phyloP scores from a whole-genome alignment of 2,329 filamentous ascomycete species.

The Fusarium sulawesiense region DNA sequence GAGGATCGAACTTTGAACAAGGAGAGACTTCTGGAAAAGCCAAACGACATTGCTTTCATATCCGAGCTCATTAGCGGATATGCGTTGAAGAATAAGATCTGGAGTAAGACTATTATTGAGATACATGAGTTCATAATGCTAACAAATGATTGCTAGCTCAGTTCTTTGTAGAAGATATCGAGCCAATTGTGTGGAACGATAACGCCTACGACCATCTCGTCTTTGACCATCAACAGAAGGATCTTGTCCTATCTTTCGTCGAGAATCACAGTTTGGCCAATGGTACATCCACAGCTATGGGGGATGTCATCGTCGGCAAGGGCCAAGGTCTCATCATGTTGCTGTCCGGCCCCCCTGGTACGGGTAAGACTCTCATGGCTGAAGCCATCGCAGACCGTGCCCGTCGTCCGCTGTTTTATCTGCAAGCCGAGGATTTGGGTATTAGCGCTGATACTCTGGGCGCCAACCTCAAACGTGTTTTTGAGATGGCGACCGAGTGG shows the following conservation, averaged over 20 bases:
- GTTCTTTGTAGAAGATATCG: constrained; percentile 57
- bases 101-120: constrained; percentile 50
- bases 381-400: constrained; percentile 58
- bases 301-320: constrained; percentile 58
- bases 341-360: constrained; percentile 59
- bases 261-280: constrained; percentile 53
- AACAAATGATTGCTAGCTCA: constrained; percentile 35
- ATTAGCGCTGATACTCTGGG: constrained; percentile 57
- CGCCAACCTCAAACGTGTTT: constrained; percentile 59
- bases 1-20: constrained; percentile 54
- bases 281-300: constrained; percentile 37
- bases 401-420: constrained; percentile 58
- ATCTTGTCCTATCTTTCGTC: constrained; percentile 60
- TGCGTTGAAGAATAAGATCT: constrained; percentile 59
- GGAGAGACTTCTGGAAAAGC: constrained; percentile 52
- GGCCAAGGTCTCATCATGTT: constrained; percentile 59
- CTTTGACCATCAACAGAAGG: constrained; percentile 60
- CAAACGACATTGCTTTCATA: constrained; percentile 56
- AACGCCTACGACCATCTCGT: constrained; percentile 60
- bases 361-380: constrained; percentile 60
- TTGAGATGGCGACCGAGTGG: constrained; percentile 63
- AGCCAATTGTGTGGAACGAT: constrained; percentile 58
- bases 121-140: not conserved
- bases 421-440: constrained; percentile 62
- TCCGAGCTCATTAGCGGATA: constrained; percentile 57